phyloP scores from a whole-genome alignment of 805 yeast species.

The Danielia reshetovae region DNA sequence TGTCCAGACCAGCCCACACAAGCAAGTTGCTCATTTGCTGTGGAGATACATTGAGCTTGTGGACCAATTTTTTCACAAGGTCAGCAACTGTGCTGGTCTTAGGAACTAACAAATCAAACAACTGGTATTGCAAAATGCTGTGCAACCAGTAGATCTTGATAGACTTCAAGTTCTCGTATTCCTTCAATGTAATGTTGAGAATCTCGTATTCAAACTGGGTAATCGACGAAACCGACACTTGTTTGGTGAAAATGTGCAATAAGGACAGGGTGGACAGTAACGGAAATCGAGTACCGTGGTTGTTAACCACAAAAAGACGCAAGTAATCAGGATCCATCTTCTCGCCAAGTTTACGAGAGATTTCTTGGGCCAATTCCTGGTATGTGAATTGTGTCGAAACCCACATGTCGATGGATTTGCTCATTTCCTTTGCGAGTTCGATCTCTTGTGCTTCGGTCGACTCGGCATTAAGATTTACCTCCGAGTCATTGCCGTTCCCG shows the following conservation, averaged over 20 bases:
- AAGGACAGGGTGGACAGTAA: conserved; percentile 31
- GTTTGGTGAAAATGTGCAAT: conserved; percentile 39
- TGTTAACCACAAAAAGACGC: conserved; percentile 59
- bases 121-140: conserved; percentile 63
- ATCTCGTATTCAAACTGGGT: conserved; percentile 66
- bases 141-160: conserved; percentile 70
- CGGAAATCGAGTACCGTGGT: conserved; percentile 55
- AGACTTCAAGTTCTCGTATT: conserved; percentile 70
- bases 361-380: conserved; percentile 54
- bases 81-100: conserved; percentile 53
- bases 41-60: conserved; percentile 49
- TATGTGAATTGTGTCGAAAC: conserved; percentile 58
- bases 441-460: conserved; percentile 15
- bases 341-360: conserved; percentile 46
- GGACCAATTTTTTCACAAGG: conserved; percentile 52
- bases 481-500: conserved; percentile 8
- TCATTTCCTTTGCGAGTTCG: conserved; percentile 17
- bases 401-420: conserved; percentile 56
- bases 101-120: conserved; percentile 67
- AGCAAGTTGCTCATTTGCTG: conserved; percentile 45
- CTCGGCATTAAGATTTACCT: conserved; percentile 12
- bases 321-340: conserved; percentile 56
- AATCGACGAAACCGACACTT: conserved; percentile 42
- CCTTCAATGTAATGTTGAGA: conserved; percentile 67
- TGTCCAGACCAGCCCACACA: conserved; percentile 53